These are phyloP conservation scores for Puccinia hordei DNA, from an alignment of 1,284 basidiomycete species.

Conservation along the genomic window DNA sequence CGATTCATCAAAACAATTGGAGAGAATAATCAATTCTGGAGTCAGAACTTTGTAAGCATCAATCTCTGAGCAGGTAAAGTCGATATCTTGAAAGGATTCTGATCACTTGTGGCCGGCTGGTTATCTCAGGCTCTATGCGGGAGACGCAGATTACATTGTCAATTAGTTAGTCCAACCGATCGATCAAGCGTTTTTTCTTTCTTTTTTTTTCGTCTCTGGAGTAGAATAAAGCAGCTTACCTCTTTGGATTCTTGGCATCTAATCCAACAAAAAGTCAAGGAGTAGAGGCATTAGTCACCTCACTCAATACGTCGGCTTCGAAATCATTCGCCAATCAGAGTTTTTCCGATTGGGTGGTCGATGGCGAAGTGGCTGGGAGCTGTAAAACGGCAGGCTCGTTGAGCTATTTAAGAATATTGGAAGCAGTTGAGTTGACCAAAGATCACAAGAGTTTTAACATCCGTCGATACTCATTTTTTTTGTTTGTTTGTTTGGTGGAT, in stretches of 20 bases:
- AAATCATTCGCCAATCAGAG: background rate
- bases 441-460: background rate
- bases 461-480: background rate
- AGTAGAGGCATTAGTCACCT: constrained; percentile 25
- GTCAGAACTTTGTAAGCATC: constrained; percentile 35
- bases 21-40: constrained; percentile 18
- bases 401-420: constrained; percentile 33
- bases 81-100: background rate
- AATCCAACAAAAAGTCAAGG: constrained; percentile 19
- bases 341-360: constrained; percentile 26
- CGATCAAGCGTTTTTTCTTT: background rate
- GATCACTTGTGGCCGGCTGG: background rate
- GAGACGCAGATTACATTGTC: constrained; percentile 44
- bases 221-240: background rate
- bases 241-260: background rate
- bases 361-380: constrained; percentile 21
- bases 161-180: constrained; percentile 39
- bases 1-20: constrained; percentile 34
- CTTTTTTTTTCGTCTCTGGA: background rate
- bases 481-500: background rate
- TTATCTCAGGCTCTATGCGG: constrained; percentile 29
- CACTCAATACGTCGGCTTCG: constrained; percentile 20
- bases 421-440: constrained; percentile 25
- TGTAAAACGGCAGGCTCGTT: constrained; percentile 23
- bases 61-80: background rate